Base-by-base conservation (phyloP, 768 basidiomycete genomes). In the Psilocybe azurescens region DNA sequence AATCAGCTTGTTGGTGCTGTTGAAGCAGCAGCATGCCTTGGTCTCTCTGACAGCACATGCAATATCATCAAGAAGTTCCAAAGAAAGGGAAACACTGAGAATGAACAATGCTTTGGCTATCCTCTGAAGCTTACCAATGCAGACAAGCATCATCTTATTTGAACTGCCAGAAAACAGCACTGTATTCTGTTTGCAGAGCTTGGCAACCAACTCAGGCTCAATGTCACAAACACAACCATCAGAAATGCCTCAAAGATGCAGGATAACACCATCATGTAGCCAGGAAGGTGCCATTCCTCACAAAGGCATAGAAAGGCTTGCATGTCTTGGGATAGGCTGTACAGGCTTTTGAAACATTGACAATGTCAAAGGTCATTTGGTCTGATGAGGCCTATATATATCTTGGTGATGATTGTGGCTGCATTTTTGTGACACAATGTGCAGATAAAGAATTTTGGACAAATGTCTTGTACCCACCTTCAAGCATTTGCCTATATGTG, bases 341-440 rank as follows among this genome's bases (percentile, higher is more conserved):
- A 64, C 33, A 36, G 39, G 38, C 2, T 20, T 11, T 69, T 29
- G 13, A 52, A 5, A 24, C 5, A 13, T 18, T 16, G 28, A 39
- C 16, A 69, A 20, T 71, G 65, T 32, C 28, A 24, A 48, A 60
- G 9, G 56, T 68, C 14, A 69, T 71, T 7, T 72, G 64, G 67
- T 71, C 69, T n/a, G 65, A 72, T 62, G 65, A 71, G 58, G 60
- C 59, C 52, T 71, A 71, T 51, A 65, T 72, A 38, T 65, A 69
- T 49, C 30, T 72, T n/a, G 67, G 61, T 6, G 63, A 72, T 38
- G 57, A 65, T 49, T 47, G 53, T 11, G 61, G 72, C 50, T 59
- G 41, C 13, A 59, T 72, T 49, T 74, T 56, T 59, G 67, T 75
- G 16, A 73, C 74, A 33, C 53, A 67, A 13, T 30, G 59, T 8